Evolutionary conservation across 2,329 filamentous ascomycete species (phyloP).

Genomic region (Sporothrix phasma): DNA sequence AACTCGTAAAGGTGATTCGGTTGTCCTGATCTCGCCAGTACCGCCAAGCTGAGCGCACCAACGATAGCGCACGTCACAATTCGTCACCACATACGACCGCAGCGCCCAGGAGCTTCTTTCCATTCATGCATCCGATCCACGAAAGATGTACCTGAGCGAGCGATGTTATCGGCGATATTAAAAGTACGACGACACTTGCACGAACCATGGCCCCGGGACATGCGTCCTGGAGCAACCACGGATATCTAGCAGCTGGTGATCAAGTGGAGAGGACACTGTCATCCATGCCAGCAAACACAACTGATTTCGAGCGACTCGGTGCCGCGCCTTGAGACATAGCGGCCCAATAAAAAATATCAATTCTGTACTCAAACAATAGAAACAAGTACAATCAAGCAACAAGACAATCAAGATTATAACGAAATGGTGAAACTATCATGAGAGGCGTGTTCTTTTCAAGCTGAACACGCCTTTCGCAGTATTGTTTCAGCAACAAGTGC

Average conservation of each 20-base stretch:
- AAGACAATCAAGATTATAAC: neutral
- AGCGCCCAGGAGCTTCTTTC: too few species aligned
- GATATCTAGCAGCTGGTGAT: neutral
- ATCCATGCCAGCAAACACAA: neutral
- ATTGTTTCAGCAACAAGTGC: slow-evolving; percentile 10
- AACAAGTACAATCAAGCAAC: neutral
- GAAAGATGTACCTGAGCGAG: neutral
- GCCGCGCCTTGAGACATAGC: neutral
- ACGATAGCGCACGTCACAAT: neutral
- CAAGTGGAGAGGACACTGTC: neutral
- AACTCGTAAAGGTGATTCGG: slow-evolving; percentile 18
- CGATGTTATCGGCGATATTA: too few species aligned
- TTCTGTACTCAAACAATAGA: neutral
- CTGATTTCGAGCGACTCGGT: neutral
- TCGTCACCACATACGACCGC: neutral
- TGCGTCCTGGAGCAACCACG: neutral
- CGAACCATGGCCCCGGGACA: neutral
- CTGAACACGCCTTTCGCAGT: neutral
- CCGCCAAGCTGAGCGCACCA: slow-evolving; percentile 15
- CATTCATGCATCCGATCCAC: neutral
- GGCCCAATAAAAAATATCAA: neutral
- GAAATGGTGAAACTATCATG: neutral
- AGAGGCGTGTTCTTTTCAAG: neutral
- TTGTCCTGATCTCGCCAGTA: slow-evolving; percentile 24
- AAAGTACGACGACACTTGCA: neutral